Conservation (phyloP, 2,329 filamentous ascomycete species). For the Dactylellina drechsleri region DNA sequence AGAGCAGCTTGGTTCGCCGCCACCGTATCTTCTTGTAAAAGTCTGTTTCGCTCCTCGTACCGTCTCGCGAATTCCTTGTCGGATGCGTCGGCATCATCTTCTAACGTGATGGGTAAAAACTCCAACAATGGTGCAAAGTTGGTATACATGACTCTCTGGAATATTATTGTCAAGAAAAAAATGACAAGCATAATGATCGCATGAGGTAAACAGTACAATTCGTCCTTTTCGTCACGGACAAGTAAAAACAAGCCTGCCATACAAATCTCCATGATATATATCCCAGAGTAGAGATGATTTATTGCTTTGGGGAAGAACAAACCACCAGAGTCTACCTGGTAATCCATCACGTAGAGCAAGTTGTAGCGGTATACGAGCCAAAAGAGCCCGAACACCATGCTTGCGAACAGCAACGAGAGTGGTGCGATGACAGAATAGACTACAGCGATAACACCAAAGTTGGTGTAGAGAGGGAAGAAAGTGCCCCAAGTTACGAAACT, state of each 20-base stretch:
- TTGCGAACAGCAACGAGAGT: conserved; percentile 89
- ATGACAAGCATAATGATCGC: conserved; percentile 85
- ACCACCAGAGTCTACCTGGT: conserved; percentile 89
- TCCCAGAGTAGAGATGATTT: conserved; percentile 81
- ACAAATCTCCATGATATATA: conserved; percentile 81
- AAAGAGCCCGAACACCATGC: conserved; percentile 88
- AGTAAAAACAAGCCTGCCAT: conserved; percentile 82
- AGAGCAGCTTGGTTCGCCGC: conserved; percentile 66
- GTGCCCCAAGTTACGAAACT: conserved; percentile 86
- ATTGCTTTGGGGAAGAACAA: conserved; percentile 96
- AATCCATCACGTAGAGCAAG: conserved; percentile 92
- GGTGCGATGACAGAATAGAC: conserved; percentile 91
- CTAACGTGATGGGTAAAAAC: conserved; percentile 91
- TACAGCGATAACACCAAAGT: conserved; percentile 89
- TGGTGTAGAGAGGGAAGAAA: conserved; percentile 96
- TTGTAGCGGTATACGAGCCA: conserved; percentile 98
- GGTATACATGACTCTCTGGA: conserved; percentile 81
- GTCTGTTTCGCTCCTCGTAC: conserved; percentile 75
- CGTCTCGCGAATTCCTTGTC: conserved; percentile 87
- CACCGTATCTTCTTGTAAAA: conserved; percentile 63
- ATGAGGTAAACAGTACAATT: conserved; percentile 75
- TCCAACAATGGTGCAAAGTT: conserved; percentile 86
- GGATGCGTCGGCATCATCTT: conserved; percentile 91
- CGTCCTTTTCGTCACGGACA: conserved; percentile 51
- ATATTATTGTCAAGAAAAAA: conserved; percentile 75